Evolutionary conservation across 768 basidiomycete species (phyloP).

Genomic region (Lactifluus subvellereus): DNA sequence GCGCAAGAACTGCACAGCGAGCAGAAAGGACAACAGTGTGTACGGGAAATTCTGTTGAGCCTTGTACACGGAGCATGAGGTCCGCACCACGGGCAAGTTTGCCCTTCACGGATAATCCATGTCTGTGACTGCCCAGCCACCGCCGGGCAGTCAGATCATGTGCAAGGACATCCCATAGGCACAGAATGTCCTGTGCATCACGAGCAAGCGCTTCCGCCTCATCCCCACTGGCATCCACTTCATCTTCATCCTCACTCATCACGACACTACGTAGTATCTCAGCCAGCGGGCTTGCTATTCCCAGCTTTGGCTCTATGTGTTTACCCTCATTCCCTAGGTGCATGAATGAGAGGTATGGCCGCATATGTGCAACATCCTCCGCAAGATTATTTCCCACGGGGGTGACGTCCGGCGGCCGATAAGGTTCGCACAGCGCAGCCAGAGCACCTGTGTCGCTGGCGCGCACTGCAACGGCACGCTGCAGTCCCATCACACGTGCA

Average conservation of each 20-base stretch:
- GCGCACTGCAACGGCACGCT: conserved; percentile 80
- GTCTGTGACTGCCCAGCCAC: neutral
- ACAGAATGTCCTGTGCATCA: conserved; percentile 34
- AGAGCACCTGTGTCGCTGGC: conserved; percentile 83
- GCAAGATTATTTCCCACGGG: conserved; percentile 51
- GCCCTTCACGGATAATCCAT: neutral
- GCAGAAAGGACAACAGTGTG: conserved; percentile 64
- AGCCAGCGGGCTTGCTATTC: neutral
- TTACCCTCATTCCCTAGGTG: conserved; percentile 23
- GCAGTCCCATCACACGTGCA: conserved; percentile 70
- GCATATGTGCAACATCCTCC: conserved; percentile 59
- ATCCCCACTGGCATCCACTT: conserved; percentile 25
- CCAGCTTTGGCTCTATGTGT: conserved; percentile 11
- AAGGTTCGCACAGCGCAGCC: conserved; percentile 76
- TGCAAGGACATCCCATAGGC: conserved; percentile 24
- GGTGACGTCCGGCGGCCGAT: conserved; percentile 48
- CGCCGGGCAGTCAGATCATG: conserved; percentile 12
- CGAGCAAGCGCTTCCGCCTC: conserved; percentile 27
- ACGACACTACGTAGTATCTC: neutral
- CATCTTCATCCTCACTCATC: conserved; percentile 25
- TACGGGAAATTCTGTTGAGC: conserved; percentile 43
- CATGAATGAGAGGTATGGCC: conserved; percentile 46
- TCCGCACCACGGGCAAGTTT: conserved; percentile 54
- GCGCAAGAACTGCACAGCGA: conserved; percentile 45
- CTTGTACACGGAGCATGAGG: conserved; percentile 44